Evolutionary conservation across 2,329 filamentous ascomycete species (phyloP).

Genomic region (Dactylella cylindrospora): DNA sequence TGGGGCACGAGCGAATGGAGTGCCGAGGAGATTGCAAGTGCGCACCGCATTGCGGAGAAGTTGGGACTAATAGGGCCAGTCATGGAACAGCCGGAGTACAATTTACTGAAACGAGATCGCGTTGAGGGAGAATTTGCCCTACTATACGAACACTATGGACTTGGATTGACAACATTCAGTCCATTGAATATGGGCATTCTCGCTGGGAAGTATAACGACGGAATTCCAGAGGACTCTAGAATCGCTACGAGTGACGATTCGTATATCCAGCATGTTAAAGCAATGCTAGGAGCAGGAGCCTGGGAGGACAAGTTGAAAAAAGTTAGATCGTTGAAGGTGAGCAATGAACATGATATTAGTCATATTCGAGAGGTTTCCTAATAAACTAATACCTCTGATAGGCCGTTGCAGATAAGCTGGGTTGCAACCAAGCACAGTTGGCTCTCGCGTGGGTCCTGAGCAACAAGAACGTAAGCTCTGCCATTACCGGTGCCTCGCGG

Average conservation of each 20-base stretch:
- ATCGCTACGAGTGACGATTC: slow-evolving; percentile 61
- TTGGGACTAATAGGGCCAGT: slow-evolving; percentile 65
- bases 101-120: slow-evolving; percentile 63
- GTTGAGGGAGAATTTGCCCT: slow-evolving; percentile 66
- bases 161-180: slow-evolving; percentile 65
- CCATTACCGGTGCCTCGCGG: slow-evolving; percentile 63
- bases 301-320: slow-evolving; percentile 46
- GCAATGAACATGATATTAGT: background rate
- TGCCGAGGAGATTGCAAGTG: slow-evolving; percentile 66
- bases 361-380: no score
- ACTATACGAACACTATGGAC: slow-evolving; percentile 62
- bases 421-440: slow-evolving; percentile 60
- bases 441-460: slow-evolving; percentile 65
- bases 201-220: slow-evolving; percentile 68
- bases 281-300: slow-evolving; percentile 47
- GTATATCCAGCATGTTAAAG: slow-evolving; percentile 57
- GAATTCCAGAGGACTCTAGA: slow-evolving; percentile 63
- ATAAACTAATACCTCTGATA: slow-evolving; percentile 48
- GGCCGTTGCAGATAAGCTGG: slow-evolving; percentile 66
- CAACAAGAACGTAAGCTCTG: slow-evolving; percentile 64
- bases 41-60: slow-evolving; percentile 63
- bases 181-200: slow-evolving; percentile 64
- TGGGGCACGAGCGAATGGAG: slow-evolving; percentile 71
- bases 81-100: slow-evolving; percentile 69
- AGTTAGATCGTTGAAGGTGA: slow-evolving; percentile 44